Evolutionary conservation across 192 early-diverging fungal species (phyloP).

Genomic region (Rhizophagus prolifer): DNA sequence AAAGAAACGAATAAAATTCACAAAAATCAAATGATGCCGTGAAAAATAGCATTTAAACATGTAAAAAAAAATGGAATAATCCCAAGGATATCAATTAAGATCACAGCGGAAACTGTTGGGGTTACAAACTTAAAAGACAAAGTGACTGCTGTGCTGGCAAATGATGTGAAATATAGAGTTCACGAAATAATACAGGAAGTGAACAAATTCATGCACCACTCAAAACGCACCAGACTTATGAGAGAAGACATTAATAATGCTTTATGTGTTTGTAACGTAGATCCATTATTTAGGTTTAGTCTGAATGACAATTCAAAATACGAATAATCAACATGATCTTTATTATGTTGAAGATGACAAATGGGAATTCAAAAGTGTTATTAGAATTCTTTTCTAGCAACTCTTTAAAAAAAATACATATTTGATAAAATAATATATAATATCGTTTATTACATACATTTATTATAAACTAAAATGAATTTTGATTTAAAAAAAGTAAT

Average conservation of each 20-base stretch:
- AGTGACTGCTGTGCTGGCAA: constrained; percentile 76
- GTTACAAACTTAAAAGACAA: constrained; percentile 83
- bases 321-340: constrained; percentile 64
- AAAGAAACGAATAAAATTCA: too few species aligned
- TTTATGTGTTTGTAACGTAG: constrained; percentile 86
- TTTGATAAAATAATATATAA: too few species aligned
- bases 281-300: constrained; percentile 92
- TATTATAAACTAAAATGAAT: too few species aligned
- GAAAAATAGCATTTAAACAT: too few species aligned
- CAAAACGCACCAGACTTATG: constrained; percentile 75
- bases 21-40: too few species aligned
- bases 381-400: too few species aligned
- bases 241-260: constrained; percentile 91
- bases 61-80: too few species aligned
- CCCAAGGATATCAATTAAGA: too few species aligned
- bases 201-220: constrained; percentile 95
- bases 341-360: constrained; percentile 95
- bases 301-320: constrained; percentile 63
- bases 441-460: too few species aligned
- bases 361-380: constrained; percentile 84
- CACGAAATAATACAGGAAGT: constrained; percentile 93
- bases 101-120: constrained; percentile 83
- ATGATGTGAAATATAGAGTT: constrained; percentile 94
- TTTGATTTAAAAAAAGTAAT: too few species aligned
- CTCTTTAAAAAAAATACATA: too few species aligned